A percentile compares a stretch with the other conserved stretches of the same genome.
phyloP scores from a whole-genome alignment of 2,329 filamentous ascomycete species.

The Pseudocercospora ulei region DNA sequence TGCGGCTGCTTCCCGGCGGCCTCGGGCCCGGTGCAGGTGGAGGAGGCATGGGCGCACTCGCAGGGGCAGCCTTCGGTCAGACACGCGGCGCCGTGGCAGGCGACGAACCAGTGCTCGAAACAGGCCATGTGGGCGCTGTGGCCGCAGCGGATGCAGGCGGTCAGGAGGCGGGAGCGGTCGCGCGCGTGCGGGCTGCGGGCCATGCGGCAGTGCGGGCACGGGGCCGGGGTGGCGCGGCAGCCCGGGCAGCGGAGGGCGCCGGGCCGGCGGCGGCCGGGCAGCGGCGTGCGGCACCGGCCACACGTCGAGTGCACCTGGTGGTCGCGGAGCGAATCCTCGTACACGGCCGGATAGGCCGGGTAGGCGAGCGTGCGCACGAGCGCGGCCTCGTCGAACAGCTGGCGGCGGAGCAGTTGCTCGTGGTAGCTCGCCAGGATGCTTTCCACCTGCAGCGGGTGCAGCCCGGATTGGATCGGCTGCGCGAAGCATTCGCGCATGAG shows the following conservation, averaged over 20 bases:
- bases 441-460: constrained; percentile 47
- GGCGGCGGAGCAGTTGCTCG: constrained; percentile 43
- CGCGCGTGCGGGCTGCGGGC: constrained; percentile 35
- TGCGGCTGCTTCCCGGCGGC: constrained; percentile 32
- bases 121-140: constrained; percentile 53
- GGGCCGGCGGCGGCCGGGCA: constrained; percentile 41
- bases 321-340: constrained; percentile 49
- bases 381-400: constrained; percentile 46
- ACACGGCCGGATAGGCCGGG: constrained; percentile 47
- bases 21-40: constrained; percentile 32
- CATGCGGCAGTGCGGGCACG: constrained; percentile 41
- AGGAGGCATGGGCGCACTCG: constrained; percentile 40
- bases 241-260: constrained; percentile 46
- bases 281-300: constrained; percentile 48
- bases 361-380: constrained; percentile 49
- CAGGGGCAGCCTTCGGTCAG: constrained; percentile 51
- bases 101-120: constrained; percentile 48
- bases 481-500: constrained; percentile 37
- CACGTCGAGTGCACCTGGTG: constrained; percentile 48
- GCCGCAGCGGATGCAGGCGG: constrained; percentile 52
- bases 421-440: constrained; percentile 50
- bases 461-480: constrained; percentile 38
- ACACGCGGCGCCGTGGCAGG: constrained; percentile 47
- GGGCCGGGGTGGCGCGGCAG: constrained; percentile 39
- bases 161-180: constrained; percentile 11